Evolutionary conservation across 1,284 basidiomycete genomes (phyloP).

Genomic region (Trichosporon inkin): DNA sequence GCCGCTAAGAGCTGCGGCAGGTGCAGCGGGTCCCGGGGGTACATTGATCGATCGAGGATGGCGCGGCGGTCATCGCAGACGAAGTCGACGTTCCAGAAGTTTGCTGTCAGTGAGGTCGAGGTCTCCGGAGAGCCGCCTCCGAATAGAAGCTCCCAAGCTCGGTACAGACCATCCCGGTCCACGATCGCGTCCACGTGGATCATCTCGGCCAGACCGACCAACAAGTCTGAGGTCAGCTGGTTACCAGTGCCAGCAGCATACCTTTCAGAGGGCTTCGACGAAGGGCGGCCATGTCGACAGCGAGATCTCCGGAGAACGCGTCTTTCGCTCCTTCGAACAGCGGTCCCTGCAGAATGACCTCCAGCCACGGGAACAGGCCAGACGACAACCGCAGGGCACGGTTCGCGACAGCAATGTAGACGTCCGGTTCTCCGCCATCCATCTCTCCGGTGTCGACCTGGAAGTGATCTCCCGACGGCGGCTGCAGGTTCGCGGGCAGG

Average conservation of each 20-base stretch:
- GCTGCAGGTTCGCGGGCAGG: slow-evolving; percentile 27
- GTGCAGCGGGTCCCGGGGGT: slow-evolving; percentile 30
- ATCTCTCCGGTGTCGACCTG: slow-evolving; percentile 22
- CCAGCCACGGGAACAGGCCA: slow-evolving; percentile 42
- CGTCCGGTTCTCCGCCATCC: slow-evolving; percentile 17
- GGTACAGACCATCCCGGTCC: slow-evolving; percentile 33
- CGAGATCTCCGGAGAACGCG: slow-evolving; percentile 18
- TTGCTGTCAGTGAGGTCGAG: slow-evolving; percentile 32
- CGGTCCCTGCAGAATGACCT: slow-evolving; percentile 35
- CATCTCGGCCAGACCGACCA: slow-evolving; percentile 40
- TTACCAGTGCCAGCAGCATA: slow-evolving; percentile 8
- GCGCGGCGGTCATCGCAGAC: slow-evolving; percentile 34
- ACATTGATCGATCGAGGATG: slow-evolving; percentile 35
- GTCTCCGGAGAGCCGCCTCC: slow-evolving; percentile 32
- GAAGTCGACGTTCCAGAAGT: slow-evolving; percentile 44
- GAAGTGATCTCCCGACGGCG: slow-evolving; percentile 24
- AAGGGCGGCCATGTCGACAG: slow-evolving; percentile 24
- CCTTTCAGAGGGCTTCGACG: slow-evolving; percentile 41
- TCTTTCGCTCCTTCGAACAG: slow-evolving; percentile 28
- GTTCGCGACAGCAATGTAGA: slow-evolving; percentile 31
- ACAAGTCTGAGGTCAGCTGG: slow-evolving; percentile 29
- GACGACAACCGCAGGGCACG: slow-evolving; percentile 33
- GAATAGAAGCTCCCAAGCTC: slow-evolving; percentile 39
- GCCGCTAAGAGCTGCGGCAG: slow-evolving; percentile 34
- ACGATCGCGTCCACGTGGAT: slow-evolving; percentile 33